These are phyloP conservation scores for Thraustochytrium striatum DNA, from an alignment of 352 stramenopile species.

Conservation along the genomic window DNA sequence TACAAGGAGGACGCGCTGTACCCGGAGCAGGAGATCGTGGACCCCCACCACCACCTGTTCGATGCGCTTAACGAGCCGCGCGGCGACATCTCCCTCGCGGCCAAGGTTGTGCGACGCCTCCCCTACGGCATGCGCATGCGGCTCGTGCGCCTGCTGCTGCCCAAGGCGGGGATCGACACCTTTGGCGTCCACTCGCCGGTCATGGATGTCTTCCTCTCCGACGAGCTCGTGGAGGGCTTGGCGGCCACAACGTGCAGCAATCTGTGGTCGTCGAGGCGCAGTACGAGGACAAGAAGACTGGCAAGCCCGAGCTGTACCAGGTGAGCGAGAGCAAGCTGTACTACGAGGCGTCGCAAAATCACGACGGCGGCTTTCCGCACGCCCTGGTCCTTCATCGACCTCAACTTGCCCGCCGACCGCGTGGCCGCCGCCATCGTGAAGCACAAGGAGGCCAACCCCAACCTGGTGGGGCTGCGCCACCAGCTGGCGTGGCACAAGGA, in stretches of 20 bases:
- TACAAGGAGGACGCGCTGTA: neutral
- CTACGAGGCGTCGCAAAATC: neutral
- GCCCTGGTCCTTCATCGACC: neutral
- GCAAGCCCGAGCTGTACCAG: neutral
- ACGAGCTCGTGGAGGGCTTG: neutral
- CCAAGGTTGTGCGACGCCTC: neutral
- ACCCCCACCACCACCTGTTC: slow-evolving; percentile 9
- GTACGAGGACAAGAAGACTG: neutral
- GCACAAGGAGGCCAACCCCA: slow-evolving; percentile 9
- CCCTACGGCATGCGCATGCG: neutral
- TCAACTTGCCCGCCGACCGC: neutral
- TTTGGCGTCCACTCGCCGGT: neutral
- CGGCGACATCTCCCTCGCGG: neutral
- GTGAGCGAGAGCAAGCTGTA: neutral
- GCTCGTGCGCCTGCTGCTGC: neutral
- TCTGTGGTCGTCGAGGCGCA: neutral
- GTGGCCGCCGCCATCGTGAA: neutral
- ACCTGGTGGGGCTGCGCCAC: neutral
- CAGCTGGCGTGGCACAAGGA: slow-evolving; percentile 3
- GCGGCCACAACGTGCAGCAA: neutral
- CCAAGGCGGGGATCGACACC: neutral
- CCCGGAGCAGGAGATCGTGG: neutral
- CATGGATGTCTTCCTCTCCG: neutral
- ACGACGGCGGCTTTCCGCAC: neutral
- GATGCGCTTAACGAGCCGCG: slow-evolving; percentile 3